A percentile compares a stretch with the other conserved stretches of the same genome.
Evolutionary conservation across 2,329 filamentous ascomycete species (phyloP).

Genomic region (Ophiostoma quercus): DNA sequence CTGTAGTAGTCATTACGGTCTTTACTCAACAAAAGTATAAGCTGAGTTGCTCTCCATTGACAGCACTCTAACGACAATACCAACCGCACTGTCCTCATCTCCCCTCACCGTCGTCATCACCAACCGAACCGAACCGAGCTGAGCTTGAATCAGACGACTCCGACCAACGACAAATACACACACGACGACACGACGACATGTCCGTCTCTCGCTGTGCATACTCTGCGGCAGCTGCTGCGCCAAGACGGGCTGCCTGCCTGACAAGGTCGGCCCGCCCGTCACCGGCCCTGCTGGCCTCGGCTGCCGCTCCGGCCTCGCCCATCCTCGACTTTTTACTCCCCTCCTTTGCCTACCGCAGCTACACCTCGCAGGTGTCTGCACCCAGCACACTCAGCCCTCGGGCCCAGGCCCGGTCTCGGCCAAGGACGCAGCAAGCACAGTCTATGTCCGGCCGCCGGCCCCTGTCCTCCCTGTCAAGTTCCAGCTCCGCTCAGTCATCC

Average conservation of each 20-base stretch:
- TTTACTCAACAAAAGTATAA: background rate
- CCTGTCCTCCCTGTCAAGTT: background rate
- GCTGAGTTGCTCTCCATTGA: background rate
- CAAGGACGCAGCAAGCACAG: conserved; percentile 5
- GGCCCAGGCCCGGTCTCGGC: background rate
- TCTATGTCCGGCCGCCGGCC: background rate
- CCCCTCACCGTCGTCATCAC: background rate
- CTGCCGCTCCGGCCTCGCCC: conserved; percentile 28
- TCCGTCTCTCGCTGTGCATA: conserved; percentile 13
- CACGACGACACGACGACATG: background rate
- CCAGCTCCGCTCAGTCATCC: background rate
- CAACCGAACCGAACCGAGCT: background rate
- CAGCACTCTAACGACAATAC: background rate
- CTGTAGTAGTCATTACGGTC: background rate
- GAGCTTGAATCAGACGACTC: background rate
- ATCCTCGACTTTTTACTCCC: conserved; percentile 43
- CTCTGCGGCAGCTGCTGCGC: conserved; percentile 2
- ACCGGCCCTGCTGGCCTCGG: background rate
- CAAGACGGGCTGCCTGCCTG: background rate
- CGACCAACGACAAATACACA: background rate
- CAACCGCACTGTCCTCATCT: background rate
- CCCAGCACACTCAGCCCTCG: background rate
- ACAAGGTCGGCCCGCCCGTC: background rate
- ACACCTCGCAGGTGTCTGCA: background rate
- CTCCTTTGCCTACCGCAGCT: background rate